Evolutionary conservation across 2,329 filamentous ascomycete species (phyloP).

Genomic region (Cladorrhinum sp.): DNA sequence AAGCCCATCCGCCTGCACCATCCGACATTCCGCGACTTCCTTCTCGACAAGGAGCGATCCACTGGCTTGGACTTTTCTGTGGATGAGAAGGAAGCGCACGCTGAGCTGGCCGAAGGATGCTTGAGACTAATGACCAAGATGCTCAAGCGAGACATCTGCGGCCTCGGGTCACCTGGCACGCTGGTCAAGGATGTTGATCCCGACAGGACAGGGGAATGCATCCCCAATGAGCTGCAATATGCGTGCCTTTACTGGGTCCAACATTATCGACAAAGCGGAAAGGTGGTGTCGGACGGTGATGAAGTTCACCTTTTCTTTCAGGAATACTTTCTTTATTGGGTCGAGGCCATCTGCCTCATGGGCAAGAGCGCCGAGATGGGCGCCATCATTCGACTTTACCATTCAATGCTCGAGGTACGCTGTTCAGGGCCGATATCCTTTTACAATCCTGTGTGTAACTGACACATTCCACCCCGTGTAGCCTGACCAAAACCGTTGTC

Average conservation of each 20-base stretch:
- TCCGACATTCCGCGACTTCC: conserved; percentile 10
- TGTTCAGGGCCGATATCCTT: no score
- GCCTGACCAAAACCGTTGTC: no score
- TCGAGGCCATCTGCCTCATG: conserved; percentile 7
- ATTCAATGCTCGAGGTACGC: conserved; percentile 4
- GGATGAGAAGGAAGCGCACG: not conserved
- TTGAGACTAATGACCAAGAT: no score
- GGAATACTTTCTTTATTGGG: conserved; percentile 7
- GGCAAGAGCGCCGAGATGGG: conserved; percentile 10
- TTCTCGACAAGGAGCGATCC: conserved; percentile 6
- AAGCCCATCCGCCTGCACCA: conserved; percentile 5
- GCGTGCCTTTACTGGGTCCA: no score
- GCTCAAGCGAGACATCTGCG: no score
- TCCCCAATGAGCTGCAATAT: no score
- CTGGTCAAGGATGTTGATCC: no score
- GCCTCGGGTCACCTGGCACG: no score
- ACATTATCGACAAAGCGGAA: not conserved
- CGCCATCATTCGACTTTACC: conserved; percentile 9
- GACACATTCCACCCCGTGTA: no score
- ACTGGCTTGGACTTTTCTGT: conserved; percentile 3
- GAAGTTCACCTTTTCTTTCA: conserved; percentile 3
- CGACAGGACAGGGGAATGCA: no score
- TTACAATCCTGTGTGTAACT: no score
- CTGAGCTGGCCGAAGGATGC: no score
- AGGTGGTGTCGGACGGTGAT: not conserved